Evolutionary conservation across 805 yeast species (phyloP), one percentile per base, ranked within the genome.

Genomic region (Saccharomycopsis malanga): DNA sequence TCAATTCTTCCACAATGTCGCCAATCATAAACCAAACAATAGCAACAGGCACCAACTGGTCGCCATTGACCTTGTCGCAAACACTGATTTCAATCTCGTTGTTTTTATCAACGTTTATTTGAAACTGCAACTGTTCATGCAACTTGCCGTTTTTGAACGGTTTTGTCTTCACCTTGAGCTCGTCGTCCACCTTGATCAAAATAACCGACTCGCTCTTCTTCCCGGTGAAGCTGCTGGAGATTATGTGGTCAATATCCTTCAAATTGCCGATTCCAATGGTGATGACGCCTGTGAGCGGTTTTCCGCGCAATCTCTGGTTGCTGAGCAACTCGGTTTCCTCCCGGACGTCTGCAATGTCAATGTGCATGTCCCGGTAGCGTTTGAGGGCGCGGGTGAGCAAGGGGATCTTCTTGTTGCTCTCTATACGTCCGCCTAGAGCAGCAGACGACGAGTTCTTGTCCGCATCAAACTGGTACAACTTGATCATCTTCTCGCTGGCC

Each of bases 1-100:
- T 86, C 46, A 91, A 75, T 56, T 93, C 98, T 68, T 93, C 99
- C 0, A 94, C 88, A 37, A 93, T 76, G 63, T 93, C 99, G 3
- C 94, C 81, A 24, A 93, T 71, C 32, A 91, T 75, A 23, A 91
- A 73, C 98, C 98, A 93, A 57, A 84, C 78, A 34, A 93, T 72
- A 6, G 95, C 98, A 5, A 93, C 96, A 0, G 98, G 98, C 6
- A 82, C 78, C 50, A 73, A 67, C 42, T 71, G 74, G 49, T 71
- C 77, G 34, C 85, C 85, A 10, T 74, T 69, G 23, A 69, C 65
- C 56, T 81, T 82, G 62, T 93, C 98, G 62, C 83, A 88, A 3
- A 93, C 87, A 1, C 89, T 77, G 49, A 93, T 71, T 58, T 89
- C 96, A 38, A 89, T 73, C 66, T 93, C 99, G 59, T 91, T 87